These are phyloP conservation scores for Xylariaceae sp. DNA, from an alignment of 2,329 filamentous ascomycete genomes.

Conservation along the genomic window DNA sequence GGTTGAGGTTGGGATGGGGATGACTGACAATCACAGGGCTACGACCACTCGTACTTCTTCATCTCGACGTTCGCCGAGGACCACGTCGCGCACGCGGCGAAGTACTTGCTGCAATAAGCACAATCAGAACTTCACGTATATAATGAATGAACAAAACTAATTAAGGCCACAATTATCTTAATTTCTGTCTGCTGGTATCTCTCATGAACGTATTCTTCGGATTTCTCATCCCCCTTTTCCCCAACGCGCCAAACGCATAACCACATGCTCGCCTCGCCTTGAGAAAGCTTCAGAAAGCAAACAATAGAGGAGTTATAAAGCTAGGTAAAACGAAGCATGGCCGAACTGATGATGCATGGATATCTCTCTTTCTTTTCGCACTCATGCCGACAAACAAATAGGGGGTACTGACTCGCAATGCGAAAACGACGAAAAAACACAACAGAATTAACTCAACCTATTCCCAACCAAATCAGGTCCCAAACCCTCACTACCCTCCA, in stretches of 20 bases:
- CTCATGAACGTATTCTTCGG: not conserved
- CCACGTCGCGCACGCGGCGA: conserved; percentile 87
- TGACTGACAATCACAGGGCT: conserved; percentile 50
- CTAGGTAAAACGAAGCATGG: not conserved
- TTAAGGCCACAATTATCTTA: no score
- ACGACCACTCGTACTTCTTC: conserved; percentile 98
- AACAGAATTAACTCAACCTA: conserved; percentile 41
- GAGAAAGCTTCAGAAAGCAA: not conserved
- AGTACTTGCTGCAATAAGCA: conserved; percentile 57
- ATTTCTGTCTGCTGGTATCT: no score
- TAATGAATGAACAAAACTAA: no score
- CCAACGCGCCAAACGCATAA: not conserved
- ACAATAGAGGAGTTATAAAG: not conserved
- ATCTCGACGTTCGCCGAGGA: conserved; percentile 87
- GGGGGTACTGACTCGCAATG: conserved; percentile 2
- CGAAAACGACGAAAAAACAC: not conserved
- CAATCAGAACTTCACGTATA: no score
- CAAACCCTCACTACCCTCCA: conserved; percentile 40
- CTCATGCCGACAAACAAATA: not conserved
- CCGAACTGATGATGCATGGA: conserved; percentile 1
- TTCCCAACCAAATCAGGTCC: conserved; percentile 38
- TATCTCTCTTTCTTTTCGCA: conserved; percentile 9
- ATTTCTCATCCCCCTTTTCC: conserved; percentile 3
- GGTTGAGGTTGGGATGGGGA: not conserved
- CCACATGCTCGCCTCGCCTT: not conserved